These are phyloP conservation scores for Fusarium phyllophilum DNA, from an alignment of 2,329 filamentous ascomycete species.

Conservation along the genomic window DNA sequence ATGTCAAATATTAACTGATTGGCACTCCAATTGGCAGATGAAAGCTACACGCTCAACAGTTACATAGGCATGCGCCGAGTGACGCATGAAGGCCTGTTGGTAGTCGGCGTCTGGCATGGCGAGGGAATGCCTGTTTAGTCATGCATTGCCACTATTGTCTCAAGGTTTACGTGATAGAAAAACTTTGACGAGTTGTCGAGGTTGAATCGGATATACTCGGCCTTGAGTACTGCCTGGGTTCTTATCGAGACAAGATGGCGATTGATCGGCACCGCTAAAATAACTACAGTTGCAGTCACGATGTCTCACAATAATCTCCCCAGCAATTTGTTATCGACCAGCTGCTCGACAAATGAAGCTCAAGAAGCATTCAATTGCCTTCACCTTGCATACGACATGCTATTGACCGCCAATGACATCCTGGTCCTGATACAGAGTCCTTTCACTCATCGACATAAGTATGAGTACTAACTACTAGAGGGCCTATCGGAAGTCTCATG, in stretches of 20 bases:
- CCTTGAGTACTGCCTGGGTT: not conserved
- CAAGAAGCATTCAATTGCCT: too few species aligned
- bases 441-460: not conserved
- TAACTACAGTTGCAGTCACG: not conserved
- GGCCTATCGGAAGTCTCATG: not conserved
- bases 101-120: not conserved
- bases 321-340: not conserved
- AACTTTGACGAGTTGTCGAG: not conserved
- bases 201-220: not conserved
- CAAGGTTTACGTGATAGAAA: too few species aligned
- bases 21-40: not conserved
- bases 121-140: fast-evolving
- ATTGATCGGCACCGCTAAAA: not conserved
- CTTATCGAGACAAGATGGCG: not conserved
- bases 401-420: not conserved
- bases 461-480: not conserved
- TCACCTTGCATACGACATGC: too few species aligned
- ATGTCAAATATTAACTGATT: not conserved
- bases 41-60: not conserved
- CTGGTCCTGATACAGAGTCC: not conserved
- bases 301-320: not conserved
- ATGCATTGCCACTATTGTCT: fast-evolving
- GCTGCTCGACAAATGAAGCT: not conserved
- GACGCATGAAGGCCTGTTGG: not conserved
- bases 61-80: too few species aligned